Base-by-base conservation (phyloP, 192 early-diverging fungal genomes). In the Haplosporangium gracile region DNA sequence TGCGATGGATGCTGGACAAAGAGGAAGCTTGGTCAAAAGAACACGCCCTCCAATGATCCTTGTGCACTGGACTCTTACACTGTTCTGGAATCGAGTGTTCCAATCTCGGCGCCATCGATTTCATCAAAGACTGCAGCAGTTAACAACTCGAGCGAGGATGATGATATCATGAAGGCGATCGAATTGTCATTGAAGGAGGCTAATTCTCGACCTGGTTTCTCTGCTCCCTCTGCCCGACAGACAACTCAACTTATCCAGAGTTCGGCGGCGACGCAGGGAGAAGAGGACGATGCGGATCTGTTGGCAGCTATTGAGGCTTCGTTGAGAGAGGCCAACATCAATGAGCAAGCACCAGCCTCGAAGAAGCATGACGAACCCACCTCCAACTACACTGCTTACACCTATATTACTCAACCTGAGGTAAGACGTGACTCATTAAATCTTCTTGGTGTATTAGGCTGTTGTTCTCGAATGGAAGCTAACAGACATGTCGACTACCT, bases 1-100 rank as follows among this genome's bases (percentile, higher is more conserved):
- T 99, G 99, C 80, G 97, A 99, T 87, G 92, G 94, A 4, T 99
- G 99, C 88, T 94, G 95, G 85, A 89, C 93, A 77, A 97, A 96
- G 69, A 85, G 51, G 51, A 91, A 83, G 60, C 76, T 86, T 70
- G 87, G 85, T 20, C 68, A 74, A 18, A 90, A 80, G 43, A 84
- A 83, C 49, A 68, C 77, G 0, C 29, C 70, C 10, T 70, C 47
- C 20, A 45, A 79, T 11, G 76, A 83, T 42, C 74, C 75, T 74
- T 55, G 68, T 80, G 42, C 81, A 38, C 16, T 80, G 63, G 68
- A 89, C 26, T 65, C 60, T 29, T 65, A 32, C 60, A 65, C 60
- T 32, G 60, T 34, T 65, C 11, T 65, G 34, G 71, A 22, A 82
- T 70, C 29, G 70, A 55, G 81, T 39, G 63, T 70, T 88, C 0